Evolutionary conservation across 148 eudicot genomes (phyloP).

Genomic region (Gaultheria prostrata): DNA sequence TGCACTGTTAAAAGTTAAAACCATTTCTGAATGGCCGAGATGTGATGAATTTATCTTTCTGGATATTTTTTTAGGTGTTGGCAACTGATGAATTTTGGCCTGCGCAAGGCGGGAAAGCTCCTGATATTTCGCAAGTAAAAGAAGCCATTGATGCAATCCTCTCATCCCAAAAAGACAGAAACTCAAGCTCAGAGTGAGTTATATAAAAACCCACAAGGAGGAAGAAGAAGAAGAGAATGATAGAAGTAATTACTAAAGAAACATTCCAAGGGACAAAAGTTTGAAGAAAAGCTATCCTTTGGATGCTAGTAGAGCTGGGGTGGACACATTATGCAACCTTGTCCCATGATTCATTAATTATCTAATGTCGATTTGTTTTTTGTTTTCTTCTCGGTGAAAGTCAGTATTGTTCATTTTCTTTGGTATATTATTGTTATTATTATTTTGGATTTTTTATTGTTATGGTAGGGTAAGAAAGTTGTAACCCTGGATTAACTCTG

Average conservation of each 20-base stretch:
- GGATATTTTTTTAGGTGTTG: conserved; percentile 49
- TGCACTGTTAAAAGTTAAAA: too few relatives aligned
- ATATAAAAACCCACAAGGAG: neutral
- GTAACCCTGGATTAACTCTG: conserved; percentile 1
- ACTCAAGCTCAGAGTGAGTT: conserved; percentile 41
- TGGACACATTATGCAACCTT: neutral
- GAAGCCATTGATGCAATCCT: conserved; percentile 93
- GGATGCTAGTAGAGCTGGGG: conserved; percentile 7
- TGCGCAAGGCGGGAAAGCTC: conserved; percentile 75
- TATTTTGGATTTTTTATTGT: neutral
- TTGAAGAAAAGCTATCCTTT: conserved; percentile 6
- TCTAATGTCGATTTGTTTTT: neutral
- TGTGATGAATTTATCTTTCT: neutral
- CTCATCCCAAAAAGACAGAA: conserved; percentile 59
- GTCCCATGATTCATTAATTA: neutral
- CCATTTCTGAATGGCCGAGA: too few relatives aligned
- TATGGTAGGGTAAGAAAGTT: neutral
- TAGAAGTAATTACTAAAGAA: neutral
- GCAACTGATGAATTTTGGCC: conserved; percentile 99
- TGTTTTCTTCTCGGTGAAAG: too few relatives aligned
- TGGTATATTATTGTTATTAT: neutral
- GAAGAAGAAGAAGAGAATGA: neutral
- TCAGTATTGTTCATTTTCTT: too few relatives aligned
- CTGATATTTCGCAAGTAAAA: conserved; percentile 78
- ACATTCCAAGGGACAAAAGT: neutral